Base-by-base conservation (phyloP, 768 basidiomycete species). In the Artomyces pyxidatus region DNA sequence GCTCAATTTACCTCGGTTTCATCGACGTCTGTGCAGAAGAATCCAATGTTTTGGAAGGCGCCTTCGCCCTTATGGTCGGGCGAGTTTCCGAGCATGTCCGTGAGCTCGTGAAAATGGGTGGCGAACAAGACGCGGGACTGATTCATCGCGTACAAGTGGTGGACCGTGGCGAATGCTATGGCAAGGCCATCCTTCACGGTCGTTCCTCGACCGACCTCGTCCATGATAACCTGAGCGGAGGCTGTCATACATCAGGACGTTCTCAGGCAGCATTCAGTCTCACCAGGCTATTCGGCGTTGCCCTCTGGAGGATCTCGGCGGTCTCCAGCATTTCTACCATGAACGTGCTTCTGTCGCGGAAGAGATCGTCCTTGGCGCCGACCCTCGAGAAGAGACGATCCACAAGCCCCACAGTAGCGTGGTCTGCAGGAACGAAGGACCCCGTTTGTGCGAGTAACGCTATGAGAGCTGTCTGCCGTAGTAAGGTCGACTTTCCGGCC, bases 261-360 rank as follows among this genome's bases (percentile, higher is more conserved):
- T 39, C 4, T 22, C 10, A 32, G 23, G 7, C 12, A 12, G 30
- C 45, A 43, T 25, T 19, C 30, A 22, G 11, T 67, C 81, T 54
- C 58, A 91, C 94, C 47, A 99, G 71, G 53, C 93, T 96, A 48
- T 72, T 77, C 2, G 78, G 67, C 7, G 93, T 96, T 3, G 96
- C 93, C 19, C 82, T 78, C 21, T 76, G 73, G 17, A 99, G 74
- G 50, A 99, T 97, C 40, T 92, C 85, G 1, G 91, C 85, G 1
- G 94, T 91, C 68, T 97, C 95, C 27, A 89, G 71, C 89, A 93
- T 93, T 67, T 94, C 91, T n/a, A 94, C 86, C 91, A 97, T 96
- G 64, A 97, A 99, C 0, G 95, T 98, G 59, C 90, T 94, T 50
- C 90, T 70, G 62, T 96, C 93, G 47, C 88, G 78, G 65, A 90